Evolutionary conservation across 2,329 filamentous ascomycete genomes (phyloP), one percentile per base, ranked within the genome.

Genomic region (Penicillium sp.): DNA sequence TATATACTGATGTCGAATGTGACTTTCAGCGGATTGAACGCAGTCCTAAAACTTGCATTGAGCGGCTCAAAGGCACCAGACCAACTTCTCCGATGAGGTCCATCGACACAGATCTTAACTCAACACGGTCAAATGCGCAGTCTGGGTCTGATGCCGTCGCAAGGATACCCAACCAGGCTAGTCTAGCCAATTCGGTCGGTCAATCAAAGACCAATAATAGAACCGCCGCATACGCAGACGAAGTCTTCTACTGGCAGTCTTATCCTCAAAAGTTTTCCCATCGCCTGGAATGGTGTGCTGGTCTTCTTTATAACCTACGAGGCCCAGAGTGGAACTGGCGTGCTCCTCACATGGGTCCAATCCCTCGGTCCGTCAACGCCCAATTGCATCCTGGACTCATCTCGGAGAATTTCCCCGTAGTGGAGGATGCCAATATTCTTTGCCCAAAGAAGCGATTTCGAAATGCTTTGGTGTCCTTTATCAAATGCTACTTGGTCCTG

Each of bases 321-420:
- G 78, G 77, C 7, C 67, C 74, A 22, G 74, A 75, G 44, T 81
- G 77, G 77, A 76, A 71, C 50, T 79, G 75, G 68, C 67, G 76
- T 4, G 69, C 70, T 15, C 62, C 69, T 10, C 68, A 67, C 6
- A 58, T 78, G 16, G 61, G 54, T 9, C 54, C 57, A 10, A 42
- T 65, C 6, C 64, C 62, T 16, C 45, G 48, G 28, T 44, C 46
- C 11, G 47, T 65, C 10, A 37, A 53, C 11, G 36, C 37, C 10
- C 52, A 62, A 26, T 43, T 59, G 11, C 32, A 49, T 22, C 17
- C 39, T 18, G 50, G 44, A 10, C 50, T 47, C 20, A 15, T 15
- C 8, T 35, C 37, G 12, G 38, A 42, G 23, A 43, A 35, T 16
- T 30, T 54, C 33, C 47, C 30, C 1, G 42, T 49, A 26, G 38